Evolutionary conservation across 331 rosid genomes (phyloP).

Genomic region (Stylosanthes scabra): DNA sequence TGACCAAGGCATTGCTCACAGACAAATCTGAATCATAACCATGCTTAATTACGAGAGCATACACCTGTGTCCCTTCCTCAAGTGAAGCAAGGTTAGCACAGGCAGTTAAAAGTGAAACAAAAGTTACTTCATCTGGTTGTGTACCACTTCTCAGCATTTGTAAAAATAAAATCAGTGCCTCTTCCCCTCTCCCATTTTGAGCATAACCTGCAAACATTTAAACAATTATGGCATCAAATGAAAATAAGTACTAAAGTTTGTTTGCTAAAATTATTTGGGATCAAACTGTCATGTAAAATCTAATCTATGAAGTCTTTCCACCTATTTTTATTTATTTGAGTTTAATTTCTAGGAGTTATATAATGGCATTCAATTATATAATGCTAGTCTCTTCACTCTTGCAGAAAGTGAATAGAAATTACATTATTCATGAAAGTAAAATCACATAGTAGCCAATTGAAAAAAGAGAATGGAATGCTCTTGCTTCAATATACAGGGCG

Average conservation of each 20-base stretch:
- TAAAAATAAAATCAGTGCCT: slow-evolving; percentile 55
- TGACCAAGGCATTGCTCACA: slow-evolving; percentile 56
- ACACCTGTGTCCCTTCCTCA: slow-evolving; percentile 53
- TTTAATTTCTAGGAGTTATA: no score
- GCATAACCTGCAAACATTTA: slow-evolving; percentile 55
- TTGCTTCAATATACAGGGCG: background rate
- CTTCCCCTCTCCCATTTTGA: slow-evolving; percentile 63
- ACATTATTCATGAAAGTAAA: no score
- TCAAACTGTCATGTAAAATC: no score
- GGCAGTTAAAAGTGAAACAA: slow-evolving; percentile 58
- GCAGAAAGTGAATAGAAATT: no score
- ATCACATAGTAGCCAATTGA: slow-evolving; percentile 11
- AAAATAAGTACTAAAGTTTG: background rate
- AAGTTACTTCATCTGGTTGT: slow-evolving; percentile 58
- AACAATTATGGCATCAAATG: slow-evolving; percentile 8
- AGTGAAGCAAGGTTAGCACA: slow-evolving; percentile 60
- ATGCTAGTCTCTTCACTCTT: no score
- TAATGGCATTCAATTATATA: no score
- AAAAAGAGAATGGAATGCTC: background rate
- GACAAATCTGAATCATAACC: slow-evolving; percentile 51
- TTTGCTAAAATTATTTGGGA: no score
- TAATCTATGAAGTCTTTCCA: no score
- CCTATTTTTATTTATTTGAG: no score
- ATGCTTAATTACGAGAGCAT: slow-evolving; percentile 48
- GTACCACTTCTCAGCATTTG: slow-evolving; percentile 51